Conservation (phyloP, 1,284 basidiomycete genomes). For the Wallemia mellicola region DNA sequence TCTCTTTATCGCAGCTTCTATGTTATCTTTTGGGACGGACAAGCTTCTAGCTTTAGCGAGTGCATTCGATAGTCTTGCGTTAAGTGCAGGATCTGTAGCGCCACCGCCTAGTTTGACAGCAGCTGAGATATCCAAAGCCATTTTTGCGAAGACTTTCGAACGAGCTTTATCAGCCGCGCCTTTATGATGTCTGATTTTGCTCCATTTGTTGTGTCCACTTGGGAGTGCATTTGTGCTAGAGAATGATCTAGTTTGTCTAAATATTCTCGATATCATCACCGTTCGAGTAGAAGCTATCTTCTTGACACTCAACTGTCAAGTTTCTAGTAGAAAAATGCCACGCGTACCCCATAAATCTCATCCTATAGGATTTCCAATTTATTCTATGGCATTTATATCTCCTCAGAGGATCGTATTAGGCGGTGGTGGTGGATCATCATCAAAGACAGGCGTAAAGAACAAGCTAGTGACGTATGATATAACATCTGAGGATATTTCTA, state of each 20-base stretch:
- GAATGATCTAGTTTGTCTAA: neutral
- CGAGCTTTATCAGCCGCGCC: neutral
- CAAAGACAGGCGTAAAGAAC: slow-evolving; percentile 62
- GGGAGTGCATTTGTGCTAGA: neutral
- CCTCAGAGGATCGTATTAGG: slow-evolving; percentile 47
- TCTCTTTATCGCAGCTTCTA: neutral
- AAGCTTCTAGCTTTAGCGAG: neutral
- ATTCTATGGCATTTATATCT: slow-evolving; percentile 52
- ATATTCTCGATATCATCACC: neutral
- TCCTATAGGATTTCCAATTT: slow-evolving; percentile 37
- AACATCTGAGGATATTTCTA: neutral
- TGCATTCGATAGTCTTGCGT: neutral
- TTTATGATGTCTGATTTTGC: neutral
- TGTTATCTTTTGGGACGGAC: neutral
- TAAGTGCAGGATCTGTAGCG: neutral
- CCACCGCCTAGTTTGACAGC: neutral
- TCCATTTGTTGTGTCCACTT: neutral
- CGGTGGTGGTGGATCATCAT: slow-evolving; percentile 47
- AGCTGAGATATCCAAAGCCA: neutral
- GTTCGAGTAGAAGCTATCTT: no score
- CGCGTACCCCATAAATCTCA: slow-evolving; percentile 20
- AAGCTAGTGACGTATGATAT: slow-evolving; percentile 29
- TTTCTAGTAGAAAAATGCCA: no score
- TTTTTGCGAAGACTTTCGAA: neutral
- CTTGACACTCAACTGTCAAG: no score